Evolutionary conservation across 352 stramenopile genomes (phyloP).

Genomic region (Globisporangium takayamanum): DNA sequence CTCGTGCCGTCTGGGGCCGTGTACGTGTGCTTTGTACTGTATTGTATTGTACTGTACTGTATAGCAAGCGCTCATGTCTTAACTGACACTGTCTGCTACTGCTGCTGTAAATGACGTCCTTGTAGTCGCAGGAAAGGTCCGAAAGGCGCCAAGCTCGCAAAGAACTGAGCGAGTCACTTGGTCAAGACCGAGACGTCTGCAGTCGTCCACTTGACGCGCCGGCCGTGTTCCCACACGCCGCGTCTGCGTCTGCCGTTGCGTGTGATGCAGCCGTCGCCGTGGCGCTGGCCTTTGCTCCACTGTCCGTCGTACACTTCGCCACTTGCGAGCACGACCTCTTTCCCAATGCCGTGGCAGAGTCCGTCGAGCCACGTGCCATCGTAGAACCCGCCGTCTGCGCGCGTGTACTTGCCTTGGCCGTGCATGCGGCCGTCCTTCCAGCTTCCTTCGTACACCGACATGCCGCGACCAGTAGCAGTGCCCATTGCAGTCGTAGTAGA

Average conservation of each 20-base stretch:
- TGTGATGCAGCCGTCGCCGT: conserved; percentile 51
- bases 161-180: conserved; percentile 26
- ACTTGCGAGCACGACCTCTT: conserved; percentile 31
- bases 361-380: conserved; percentile 60
- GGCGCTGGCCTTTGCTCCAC: conserved; percentile 44
- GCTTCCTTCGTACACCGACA: conserved; percentile 42
- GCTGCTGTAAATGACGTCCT: background rate
- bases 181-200: conserved; percentile 40
- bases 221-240: conserved; percentile 53
- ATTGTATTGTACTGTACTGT: background rate
- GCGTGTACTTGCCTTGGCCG: conserved; percentile 59
- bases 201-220: conserved; percentile 60
- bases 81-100: conserved; percentile 1
- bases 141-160: conserved; percentile 46
- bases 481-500: background rate
- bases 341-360: conserved; percentile 46
- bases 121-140: conserved; percentile 39
- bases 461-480: background rate
- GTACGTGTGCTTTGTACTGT: conserved; percentile 22
- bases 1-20: conserved; percentile 37
- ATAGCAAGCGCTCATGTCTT: background rate
- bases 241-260: conserved; percentile 33
- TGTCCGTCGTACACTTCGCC: conserved; percentile 56
- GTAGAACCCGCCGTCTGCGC: conserved; percentile 53
- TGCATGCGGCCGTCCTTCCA: conserved; percentile 65